Percentiles rank a stretch among this genome's conserved stretches.
These are phyloP conservation scores for Mycena rosella DNA, from an alignment of 768 basidiomycete genomes.

Conservation along the genomic window DNA sequence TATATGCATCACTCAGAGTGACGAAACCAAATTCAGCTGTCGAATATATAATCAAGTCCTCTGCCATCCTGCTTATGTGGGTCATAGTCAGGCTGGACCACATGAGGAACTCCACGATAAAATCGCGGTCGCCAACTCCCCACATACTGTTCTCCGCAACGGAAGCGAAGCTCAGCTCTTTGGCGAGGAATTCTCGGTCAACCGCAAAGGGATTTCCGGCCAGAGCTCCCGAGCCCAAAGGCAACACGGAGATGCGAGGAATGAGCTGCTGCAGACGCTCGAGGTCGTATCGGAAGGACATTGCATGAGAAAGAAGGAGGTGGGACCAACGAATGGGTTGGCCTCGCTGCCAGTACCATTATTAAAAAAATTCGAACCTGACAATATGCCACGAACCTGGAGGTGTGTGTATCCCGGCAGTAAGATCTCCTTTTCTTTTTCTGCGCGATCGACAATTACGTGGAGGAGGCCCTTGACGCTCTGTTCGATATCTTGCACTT, in stretches of 20 bases:
- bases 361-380: neutral
- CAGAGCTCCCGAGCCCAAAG: conserved; percentile 93
- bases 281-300: conserved; percentile 92
- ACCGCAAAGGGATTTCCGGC: conserved; percentile 97
- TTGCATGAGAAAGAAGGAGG: conserved; percentile 93
- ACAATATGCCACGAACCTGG: conserved; percentile 68
- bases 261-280: conserved; percentile 86
- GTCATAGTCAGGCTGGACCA: conserved; percentile 94
- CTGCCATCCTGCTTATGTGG: conserved; percentile 94
- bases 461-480: conserved; percentile 83
- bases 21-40: conserved; percentile 98
- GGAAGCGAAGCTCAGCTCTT: conserved; percentile 89
- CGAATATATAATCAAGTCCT: conserved; percentile 97
- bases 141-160: conserved; percentile 97
- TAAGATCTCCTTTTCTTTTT: conserved; percentile 91
- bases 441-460: conserved; percentile 93
- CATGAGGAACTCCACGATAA: conserved; percentile 97
- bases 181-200: conserved; percentile 92
- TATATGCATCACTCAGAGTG: conserved; percentile 96
- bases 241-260: conserved; percentile 93
- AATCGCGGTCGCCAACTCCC: conserved; percentile 97
- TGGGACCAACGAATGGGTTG: conserved; percentile 99
- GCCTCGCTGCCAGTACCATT: conserved; percentile 72
- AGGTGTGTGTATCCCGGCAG: conserved; percentile 98
- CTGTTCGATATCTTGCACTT: conserved; percentile 75